Evolutionary conservation across 192 early-diverging fungal genomes (phyloP).

Genomic region (Entophlyctis luteolus): DNA sequence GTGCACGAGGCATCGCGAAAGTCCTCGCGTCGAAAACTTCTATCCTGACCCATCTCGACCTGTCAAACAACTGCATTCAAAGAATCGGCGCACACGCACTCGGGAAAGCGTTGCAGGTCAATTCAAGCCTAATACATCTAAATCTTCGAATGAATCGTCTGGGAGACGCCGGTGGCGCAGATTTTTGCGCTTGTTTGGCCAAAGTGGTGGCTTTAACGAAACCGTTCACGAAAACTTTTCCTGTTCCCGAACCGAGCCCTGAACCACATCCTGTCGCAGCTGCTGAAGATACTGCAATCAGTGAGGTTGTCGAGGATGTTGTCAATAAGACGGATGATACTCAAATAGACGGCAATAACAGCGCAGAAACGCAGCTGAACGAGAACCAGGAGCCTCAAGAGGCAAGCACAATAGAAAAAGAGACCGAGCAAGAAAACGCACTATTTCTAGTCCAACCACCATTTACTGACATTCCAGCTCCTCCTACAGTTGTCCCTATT

Average conservation of each 20-base stretch:
- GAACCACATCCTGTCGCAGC: background rate
- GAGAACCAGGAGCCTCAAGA: no score
- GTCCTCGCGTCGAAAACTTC: slow-evolving; percentile 30
- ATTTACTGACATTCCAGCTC: background rate
- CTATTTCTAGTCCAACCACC: no score
- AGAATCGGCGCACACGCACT: slow-evolving; percentile 30
- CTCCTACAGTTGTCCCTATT: background rate
- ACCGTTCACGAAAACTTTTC: slow-evolving; percentile 11
- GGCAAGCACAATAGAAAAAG: no score
- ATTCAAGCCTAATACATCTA: slow-evolving; percentile 30
- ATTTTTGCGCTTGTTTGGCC: slow-evolving; percentile 25
- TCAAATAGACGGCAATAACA: background rate
- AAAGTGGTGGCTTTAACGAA: slow-evolving; percentile 24
- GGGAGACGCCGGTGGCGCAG: slow-evolving; percentile 37
- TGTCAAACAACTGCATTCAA: slow-evolving; percentile 46
- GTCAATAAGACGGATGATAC: background rate
- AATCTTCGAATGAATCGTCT: slow-evolving; percentile 39
- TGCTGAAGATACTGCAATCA: background rate
- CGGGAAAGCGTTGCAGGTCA: slow-evolving; percentile 32
- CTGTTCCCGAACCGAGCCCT: background rate
- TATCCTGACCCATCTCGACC: slow-evolving; percentile 29
- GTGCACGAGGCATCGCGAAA: slow-evolving; percentile 46
- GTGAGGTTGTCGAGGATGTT: background rate
- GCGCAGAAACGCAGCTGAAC: no score
- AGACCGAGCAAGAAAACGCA: background rate